Evolutionary conservation across 73 alveolate species (phyloP), one percentile per base, ranked within the genome.

Genomic region (Tetrahymena borealis): DNA sequence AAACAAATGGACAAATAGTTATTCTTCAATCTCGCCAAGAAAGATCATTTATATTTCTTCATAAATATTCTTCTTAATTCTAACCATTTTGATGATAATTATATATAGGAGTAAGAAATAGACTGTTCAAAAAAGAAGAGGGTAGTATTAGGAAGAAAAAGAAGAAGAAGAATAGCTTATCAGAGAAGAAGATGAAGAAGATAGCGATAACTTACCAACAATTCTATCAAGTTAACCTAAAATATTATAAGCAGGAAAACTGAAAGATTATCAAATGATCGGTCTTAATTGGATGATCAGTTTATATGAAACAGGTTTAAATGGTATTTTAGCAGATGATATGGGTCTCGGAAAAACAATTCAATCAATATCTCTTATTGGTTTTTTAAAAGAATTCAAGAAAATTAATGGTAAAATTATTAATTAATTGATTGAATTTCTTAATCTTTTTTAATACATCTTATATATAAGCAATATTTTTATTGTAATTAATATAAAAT

Each of bases 281-380:
- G 99, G 99, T 13, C 95, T 98, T 31, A 98, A 98, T 95, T 98
- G 99, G 99, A 95, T 98, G 90, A 97, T 98, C 39, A 94, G 96
- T 32, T 91, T 97, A 41, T 97, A 93, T 95, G 98, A 96, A 93
- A 92, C 95, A 13, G 99, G 99, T 12, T 92, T 96, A 20, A 97
- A 96, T 94, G 99, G 99, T 37, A 97, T 97, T 35, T 91, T 97
- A n/a, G 99, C 99, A 33, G 99, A 97, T 95, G 98, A 97, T 42
- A 97, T 97, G 99, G 99, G 99, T 39, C 92, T 97, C 28, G 99
- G 99, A 11, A 97, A 97, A 91, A 97, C 99, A 31, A 96, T 97
- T 40, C 91, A 97, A 91, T 93, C 97, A 11, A 97, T 97, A n/a
- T 32, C 98, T 32, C 93, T 97, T 43, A 15, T 97, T 3, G 97